Conservation (phyloP, 2,329 filamentous ascomycete genomes). For the Helotiales sp. region DNA sequence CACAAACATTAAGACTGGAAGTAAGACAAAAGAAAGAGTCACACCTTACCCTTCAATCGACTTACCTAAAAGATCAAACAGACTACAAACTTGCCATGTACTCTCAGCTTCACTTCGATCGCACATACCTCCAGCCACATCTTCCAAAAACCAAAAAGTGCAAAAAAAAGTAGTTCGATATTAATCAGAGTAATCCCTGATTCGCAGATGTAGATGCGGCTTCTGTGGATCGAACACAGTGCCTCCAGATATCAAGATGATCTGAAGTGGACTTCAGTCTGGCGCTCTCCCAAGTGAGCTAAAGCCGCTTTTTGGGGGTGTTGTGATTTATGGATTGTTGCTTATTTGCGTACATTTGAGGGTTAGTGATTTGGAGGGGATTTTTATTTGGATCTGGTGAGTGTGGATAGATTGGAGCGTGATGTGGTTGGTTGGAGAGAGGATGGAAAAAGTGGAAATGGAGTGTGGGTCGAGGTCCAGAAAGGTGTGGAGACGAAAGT, state of each 20-base stretch:
- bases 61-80: too few species aligned
- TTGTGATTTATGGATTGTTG: not conserved
- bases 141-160: not conserved
- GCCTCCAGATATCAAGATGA: constrained; percentile 21
- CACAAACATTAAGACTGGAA: not conserved
- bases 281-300: constrained; percentile 28
- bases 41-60: not conserved
- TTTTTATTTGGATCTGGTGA: not conserved
- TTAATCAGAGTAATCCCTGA: constrained; percentile 9
- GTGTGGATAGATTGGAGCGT: not conserved
- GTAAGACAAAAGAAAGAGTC: not conserved
- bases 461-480: not conserved
- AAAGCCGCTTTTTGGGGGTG: constrained; percentile 19
- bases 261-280: constrained; percentile 27
- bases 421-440: not conserved
- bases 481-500: not conserved
- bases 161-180: constrained; percentile 8
- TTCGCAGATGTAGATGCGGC: constrained; percentile 25
- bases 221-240: constrained; percentile 29
- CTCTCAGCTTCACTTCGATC: too few species aligned
- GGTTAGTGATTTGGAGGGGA: not conserved
- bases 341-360: not conserved
- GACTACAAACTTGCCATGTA: too few species aligned
- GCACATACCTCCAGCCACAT: too few species aligned
- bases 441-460: not conserved